phyloP scores from a whole-genome alignment of 2,329 filamentous ascomycete genomes.

The Arthrobotrys iridis region DNA sequence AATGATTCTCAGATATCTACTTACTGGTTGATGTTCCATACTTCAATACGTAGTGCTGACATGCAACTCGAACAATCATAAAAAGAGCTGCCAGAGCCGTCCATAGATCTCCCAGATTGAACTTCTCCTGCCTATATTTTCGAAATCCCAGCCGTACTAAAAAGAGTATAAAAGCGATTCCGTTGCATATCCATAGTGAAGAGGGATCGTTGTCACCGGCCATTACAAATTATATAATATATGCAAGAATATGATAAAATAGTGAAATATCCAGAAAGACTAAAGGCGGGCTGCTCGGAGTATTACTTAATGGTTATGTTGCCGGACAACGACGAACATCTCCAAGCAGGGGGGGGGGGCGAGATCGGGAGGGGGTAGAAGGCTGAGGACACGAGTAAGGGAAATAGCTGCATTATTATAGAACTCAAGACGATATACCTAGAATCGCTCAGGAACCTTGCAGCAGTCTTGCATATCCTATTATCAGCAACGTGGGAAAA shows the following conservation, averaged over 20 bases:
- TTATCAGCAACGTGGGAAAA: conserved; percentile 22
- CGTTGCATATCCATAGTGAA: conserved; percentile 29
- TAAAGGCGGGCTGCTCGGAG: neutral
- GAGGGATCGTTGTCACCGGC: conserved; percentile 29
- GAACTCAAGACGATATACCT: conserved; percentile 11
- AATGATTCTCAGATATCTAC: neutral
- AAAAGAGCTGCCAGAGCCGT: conserved; percentile 33
- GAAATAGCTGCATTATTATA: conserved; percentile 22
- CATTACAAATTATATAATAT: neutral
- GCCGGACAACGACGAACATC: neutral
- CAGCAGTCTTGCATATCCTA: conserved; percentile 14
- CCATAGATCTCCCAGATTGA: conserved; percentile 35
- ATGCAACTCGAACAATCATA: conserved; percentile 35
- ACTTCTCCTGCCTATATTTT: conserved; percentile 36
- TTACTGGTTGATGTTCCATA: conserved; percentile 42
- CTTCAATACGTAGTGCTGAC: conserved; percentile 39
- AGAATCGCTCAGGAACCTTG: conserved; percentile 4
- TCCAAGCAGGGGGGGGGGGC: neutral
- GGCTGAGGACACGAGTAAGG: neutral
- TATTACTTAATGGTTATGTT: neutral
- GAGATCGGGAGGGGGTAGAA: neutral
- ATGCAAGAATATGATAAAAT: neutral
- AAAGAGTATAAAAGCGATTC: conserved; percentile 17
- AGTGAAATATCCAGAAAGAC: neutral
- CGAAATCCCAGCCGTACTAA: conserved; percentile 18